Percentiles rank a stretch among this genome's conserved stretches.
Evolutionary conservation across 2,329 filamentous ascomycete genomes (phyloP).

Genomic region (Aspergillus sp.): DNA sequence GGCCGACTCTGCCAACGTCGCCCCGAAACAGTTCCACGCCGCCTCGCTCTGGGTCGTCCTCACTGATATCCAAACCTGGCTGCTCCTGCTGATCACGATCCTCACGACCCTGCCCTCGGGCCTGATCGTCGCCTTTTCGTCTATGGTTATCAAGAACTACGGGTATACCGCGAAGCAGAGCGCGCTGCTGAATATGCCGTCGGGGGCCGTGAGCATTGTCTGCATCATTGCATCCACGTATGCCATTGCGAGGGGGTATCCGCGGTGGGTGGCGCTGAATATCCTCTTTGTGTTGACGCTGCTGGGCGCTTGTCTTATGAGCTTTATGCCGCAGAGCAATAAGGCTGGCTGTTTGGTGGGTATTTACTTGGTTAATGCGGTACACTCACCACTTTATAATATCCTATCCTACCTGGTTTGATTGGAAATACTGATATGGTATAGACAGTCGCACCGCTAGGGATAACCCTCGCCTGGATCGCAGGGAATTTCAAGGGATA

Average conservation of each 20-base stretch:
- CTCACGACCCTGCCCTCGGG: conserved; percentile 43
- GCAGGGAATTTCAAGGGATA: conserved; percentile 50
- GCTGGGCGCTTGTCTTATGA: conserved; percentile 42
- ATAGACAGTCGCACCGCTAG: conserved; percentile 43
- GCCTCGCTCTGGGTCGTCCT: conserved; percentile 22
- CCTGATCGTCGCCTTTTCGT: conserved; percentile 46
- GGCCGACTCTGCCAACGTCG: conserved; percentile 21
- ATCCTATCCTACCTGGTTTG: too few relatives aligned
- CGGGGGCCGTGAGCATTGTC: conserved; percentile 42
- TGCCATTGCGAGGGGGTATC: conserved; percentile 39
- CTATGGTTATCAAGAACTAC: conserved; percentile 43
- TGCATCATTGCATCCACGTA: conserved; percentile 40
- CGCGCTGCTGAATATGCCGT: conserved; percentile 47
- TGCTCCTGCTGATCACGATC: conserved; percentile 31
- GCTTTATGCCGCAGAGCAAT: conserved; percentile 36
- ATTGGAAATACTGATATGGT: background rate
- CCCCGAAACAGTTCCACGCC: conserved; percentile 22
- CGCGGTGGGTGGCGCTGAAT: conserved; percentile 43
- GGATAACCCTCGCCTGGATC: conserved; percentile 45
- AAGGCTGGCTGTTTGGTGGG: conserved; percentile 43
- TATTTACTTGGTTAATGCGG: conserved; percentile 40
- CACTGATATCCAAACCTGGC: conserved; percentile 22
- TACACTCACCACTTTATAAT: background rate
- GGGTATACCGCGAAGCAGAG: conserved; percentile 45
- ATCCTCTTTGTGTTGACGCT: conserved; percentile 47